Conservation (phyloP, 257 asterid genomes). For the Solanum pennellii region DNA sequence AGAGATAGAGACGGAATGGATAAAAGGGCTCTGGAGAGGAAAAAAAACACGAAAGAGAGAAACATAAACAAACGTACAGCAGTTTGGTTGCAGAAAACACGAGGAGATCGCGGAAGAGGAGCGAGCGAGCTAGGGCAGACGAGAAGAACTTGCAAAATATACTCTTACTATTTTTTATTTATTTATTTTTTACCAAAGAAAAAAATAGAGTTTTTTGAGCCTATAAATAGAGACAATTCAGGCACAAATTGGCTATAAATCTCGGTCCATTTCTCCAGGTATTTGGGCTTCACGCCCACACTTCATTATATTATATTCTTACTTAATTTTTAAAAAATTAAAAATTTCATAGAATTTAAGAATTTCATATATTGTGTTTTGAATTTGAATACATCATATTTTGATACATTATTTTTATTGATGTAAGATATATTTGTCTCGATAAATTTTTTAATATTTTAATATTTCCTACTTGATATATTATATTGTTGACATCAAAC, state of each 20-base stretch:
- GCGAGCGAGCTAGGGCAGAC: not conserved
- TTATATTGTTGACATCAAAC: no score
- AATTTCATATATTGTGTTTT: not conserved
- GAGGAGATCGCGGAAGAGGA: not conserved
- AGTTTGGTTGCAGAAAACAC: not conserved
- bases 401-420: no score
- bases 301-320: no score
- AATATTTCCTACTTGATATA: no score
- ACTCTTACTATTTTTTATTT: not conserved
- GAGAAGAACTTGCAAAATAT: not conserved
- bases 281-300: not conserved
- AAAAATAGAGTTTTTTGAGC: no score
- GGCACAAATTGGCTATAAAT: not conserved
- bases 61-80: not conserved
- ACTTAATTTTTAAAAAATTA: no score
- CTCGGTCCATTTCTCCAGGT: not conserved
- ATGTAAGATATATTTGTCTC: no score
- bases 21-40: not conserved
- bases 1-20: not conserved
- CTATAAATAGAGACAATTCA: not conserved
- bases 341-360: no score
- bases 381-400: no score
- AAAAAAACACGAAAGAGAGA: not conserved
- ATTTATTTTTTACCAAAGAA: not conserved
- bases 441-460: no score